Conservation (phyloP, 2,329 filamentous ascomycete species). For the Xylariaceae sp. region DNA sequence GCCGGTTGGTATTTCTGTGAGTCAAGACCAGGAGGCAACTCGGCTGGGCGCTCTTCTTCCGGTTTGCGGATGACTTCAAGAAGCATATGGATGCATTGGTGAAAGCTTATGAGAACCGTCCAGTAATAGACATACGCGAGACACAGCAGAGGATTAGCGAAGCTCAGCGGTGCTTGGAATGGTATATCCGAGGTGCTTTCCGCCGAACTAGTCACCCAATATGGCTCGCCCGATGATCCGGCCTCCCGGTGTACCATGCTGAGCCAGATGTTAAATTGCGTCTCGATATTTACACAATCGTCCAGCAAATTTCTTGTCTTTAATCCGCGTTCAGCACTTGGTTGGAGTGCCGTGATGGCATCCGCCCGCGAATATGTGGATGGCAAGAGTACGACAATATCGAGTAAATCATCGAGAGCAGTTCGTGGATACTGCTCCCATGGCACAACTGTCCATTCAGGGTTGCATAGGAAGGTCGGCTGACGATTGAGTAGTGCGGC, state of each 20-base stretch:
- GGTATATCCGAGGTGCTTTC: constrained; percentile 35
- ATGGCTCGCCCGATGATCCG: constrained; percentile 30
- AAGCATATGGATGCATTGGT: constrained; percentile 45
- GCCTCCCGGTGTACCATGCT: constrained; percentile 23
- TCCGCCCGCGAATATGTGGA: constrained; percentile 45
- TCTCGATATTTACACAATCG: constrained; percentile 46
- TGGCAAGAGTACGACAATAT: constrained; percentile 47
- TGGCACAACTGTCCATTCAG: constrained; percentile 49
- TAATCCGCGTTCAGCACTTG: constrained; percentile 41
- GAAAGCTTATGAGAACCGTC: constrained; percentile 48
- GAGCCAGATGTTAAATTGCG: constrained; percentile 47
- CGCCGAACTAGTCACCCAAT: constrained; percentile 37
- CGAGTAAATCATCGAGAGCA: constrained; percentile 49
- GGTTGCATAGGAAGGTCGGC: constrained; percentile 47
- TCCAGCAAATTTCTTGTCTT: constrained; percentile 47
- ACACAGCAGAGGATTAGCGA: constrained; percentile 43
- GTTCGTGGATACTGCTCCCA: constrained; percentile 51
- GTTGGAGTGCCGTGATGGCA: constrained; percentile 37
- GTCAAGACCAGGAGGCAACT: constrained; percentile 40
- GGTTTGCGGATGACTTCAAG: constrained; percentile 44
- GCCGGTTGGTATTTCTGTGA: constrained; percentile 38
- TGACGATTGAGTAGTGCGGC: constrained; percentile 48
- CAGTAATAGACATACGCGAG: constrained; percentile 52
- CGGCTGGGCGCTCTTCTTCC: constrained; percentile 37
- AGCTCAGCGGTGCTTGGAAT: constrained; percentile 44